A percentile compares a stretch with the other conserved stretches of the same genome.
These are phyloP conservation scores for Cordyceps pruinosa DNA, from an alignment of 2,329 filamentous ascomycete genomes.

Conservation along the genomic window DNA sequence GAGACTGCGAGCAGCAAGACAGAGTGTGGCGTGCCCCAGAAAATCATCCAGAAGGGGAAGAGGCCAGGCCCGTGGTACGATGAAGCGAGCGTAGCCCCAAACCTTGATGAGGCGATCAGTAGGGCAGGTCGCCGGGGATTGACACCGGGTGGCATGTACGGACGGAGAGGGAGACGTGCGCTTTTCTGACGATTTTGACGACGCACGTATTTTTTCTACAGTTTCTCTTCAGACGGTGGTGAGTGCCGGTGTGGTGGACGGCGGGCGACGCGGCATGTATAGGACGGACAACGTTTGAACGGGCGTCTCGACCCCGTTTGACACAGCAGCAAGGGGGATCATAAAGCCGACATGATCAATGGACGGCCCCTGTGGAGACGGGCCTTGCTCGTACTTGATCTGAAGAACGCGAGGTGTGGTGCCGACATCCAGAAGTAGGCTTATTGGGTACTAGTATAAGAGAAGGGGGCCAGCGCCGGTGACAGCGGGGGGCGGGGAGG, in stretches of 20 bases:
- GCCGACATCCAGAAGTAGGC: neutral
- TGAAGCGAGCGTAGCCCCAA: conserved; percentile 3
- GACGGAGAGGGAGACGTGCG: neutral
- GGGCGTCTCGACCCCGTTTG: neutral
- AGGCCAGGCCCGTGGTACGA: conserved; percentile 3
- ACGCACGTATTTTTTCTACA: neutral
- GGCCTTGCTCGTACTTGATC: conserved; percentile 2
- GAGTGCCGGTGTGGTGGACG: neutral
- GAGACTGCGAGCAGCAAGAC: neutral
- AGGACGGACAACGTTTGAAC: neutral
- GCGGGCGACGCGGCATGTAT: neutral
- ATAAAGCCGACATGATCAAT: conserved; percentile 7
- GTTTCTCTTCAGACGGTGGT: neutral
- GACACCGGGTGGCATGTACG: too few species aligned
- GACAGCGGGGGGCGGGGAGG: too few species aligned
- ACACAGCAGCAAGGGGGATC: neutral
- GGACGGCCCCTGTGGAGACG: neutral
- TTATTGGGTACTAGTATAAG: too few species aligned
- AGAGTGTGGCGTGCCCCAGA: conserved; percentile 2
- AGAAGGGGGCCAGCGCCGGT: too few species aligned
- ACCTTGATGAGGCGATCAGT: conserved; percentile 3
- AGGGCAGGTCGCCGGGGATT: neutral
- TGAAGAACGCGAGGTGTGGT: conserved; percentile 4
- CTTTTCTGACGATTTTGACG: neutral
- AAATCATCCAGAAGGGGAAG: neutral